Percentiles rank a stretch among this genome's conserved stretches.
Evolutionary conservation across 495 filamentous ascomycete genomes (phyloP).

Genomic region (Tuber umbilicatum): DNA sequence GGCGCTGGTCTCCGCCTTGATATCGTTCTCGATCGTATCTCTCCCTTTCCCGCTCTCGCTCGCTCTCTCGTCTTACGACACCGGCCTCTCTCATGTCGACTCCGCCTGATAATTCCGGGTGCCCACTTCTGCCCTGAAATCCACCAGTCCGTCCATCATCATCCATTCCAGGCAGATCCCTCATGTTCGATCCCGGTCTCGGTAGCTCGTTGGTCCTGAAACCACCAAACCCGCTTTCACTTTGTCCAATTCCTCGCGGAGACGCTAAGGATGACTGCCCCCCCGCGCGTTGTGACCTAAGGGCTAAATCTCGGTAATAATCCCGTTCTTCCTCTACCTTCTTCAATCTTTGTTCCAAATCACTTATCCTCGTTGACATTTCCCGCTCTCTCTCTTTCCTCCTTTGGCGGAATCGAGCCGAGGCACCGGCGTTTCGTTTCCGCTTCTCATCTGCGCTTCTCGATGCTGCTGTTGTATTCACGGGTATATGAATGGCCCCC

Average conservation of each 20-base stretch:
- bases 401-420: conserved; percentile 77
- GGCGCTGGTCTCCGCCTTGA: conserved; percentile 33
- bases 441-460: conserved; percentile 84
- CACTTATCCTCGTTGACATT: conserved; percentile 58
- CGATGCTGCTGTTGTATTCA: conserved; percentile 73
- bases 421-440: conserved; percentile 88
- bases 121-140: conserved; percentile 21
- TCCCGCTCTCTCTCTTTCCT: conserved; percentile 85
- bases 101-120: conserved; percentile 16
- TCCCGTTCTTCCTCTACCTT: conserved; percentile 56
- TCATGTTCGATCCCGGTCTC: conserved; percentile 29
- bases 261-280: conserved; percentile 28
- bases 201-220: conserved; percentile 28
- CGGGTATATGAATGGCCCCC: conserved; percentile 52
- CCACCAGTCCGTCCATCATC: conserved; percentile 25
- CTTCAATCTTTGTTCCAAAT: conserved; percentile 57
- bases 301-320: conserved; percentile 38
- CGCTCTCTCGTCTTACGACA: conserved; percentile 36
- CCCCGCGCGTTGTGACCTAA: conserved; percentile 32
- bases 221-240: conserved; percentile 29
- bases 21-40: conserved; percentile 39
- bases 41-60: conserved; percentile 9
- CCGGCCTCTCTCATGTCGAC: conserved; percentile 33
- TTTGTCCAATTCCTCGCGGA: conserved; percentile 33
- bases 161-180: conserved; percentile 34